Base-by-base conservation (phyloP, 352 stramenopile genomes). In the Globisporangium iwayamae region DNA sequence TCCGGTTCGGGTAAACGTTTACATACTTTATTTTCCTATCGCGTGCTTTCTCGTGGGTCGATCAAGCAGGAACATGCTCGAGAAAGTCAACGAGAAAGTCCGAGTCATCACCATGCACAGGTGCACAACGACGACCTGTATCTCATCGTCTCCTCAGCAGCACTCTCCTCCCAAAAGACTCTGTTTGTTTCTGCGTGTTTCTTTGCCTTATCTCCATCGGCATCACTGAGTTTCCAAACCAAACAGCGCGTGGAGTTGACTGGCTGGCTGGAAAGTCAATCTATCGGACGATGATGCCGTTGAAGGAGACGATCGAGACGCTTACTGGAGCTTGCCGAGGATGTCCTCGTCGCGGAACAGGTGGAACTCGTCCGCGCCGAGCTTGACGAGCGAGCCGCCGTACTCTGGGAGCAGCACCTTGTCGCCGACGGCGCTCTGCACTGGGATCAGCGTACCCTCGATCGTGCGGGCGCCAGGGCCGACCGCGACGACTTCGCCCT, bases 261-360 rank as follows among this genome's bases (percentile, higher is more conserved):
- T 25, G 22, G n/a, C 45, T 51, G 32, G n/a, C 45, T 51, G 45
- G 13, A 36, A 25, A 63, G 13, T 32, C 51, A 54, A 20, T 60
- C 60, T 60, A 60, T 65, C 56, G 20, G 36, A 20, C 22, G 36
- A 62, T 50, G 47, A 57, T 41, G 34, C 30, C n/a, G 45, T n/a
- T 16, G 2, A 4, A 10, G 11, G 22, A 32, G 20, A 36, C 34
- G 50, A 30, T 43, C 20, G 36, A 53, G 30, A n/a, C 41, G 41
- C 73, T 75, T 91, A 94, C 72, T 93, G 78, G 77, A 98, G 96
- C 82, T 98, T 98, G 74, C 95, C 96, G 63, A 99, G 91, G 79
- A 99, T 98, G 79, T 99, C 96, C 36, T 98, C 93, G 76, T 99
- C 93, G 68, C 96, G 83, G 78, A 98, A 98, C 38, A 99, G 79